These are phyloP conservation scores for Colletotrichum sp. DNA, from an alignment of 2,329 filamentous ascomycete genomes.

Conservation along the genomic window DNA sequence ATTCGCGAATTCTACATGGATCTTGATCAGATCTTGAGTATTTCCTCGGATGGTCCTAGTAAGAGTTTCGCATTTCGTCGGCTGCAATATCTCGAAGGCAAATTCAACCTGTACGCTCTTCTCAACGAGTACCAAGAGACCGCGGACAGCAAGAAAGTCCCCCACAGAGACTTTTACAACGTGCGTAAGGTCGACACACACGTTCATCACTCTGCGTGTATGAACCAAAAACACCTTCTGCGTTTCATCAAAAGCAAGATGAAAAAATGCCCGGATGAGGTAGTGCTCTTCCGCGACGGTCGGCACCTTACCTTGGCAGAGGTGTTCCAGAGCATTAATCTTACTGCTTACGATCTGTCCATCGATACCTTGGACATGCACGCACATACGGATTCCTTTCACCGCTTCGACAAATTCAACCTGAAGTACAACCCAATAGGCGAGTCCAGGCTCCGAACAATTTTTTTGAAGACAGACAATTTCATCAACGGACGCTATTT, in stretches of 20 bases:
- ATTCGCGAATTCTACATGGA: slow-evolving; percentile 97
- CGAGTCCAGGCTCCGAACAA: slow-evolving; percentile 93
- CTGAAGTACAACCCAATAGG: slow-evolving; percentile 98
- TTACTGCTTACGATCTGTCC: slow-evolving; percentile 96
- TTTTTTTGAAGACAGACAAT: slow-evolving; percentile 98
- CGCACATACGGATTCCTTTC: slow-evolving; percentile 96
- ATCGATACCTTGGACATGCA: slow-evolving; percentile 99
- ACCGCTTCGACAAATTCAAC: slow-evolving; percentile 99
- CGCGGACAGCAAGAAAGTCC: slow-evolving; percentile 96
- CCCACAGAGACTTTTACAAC: slow-evolving; percentile 98
- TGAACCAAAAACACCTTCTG: slow-evolving; percentile 98
- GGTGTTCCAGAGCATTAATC: slow-evolving; percentile 96
- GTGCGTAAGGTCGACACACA: slow-evolving; percentile 98
- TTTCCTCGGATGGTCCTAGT: slow-evolving; percentile 94
- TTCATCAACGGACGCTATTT: slow-evolving; percentile 95
- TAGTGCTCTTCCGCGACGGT: slow-evolving; percentile 90
- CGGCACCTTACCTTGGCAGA: slow-evolving; percentile 90
- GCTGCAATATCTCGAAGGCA: slow-evolving; percentile 93
- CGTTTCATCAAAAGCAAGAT: slow-evolving; percentile 99
- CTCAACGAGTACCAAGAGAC: slow-evolving; percentile 98
- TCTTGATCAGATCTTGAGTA: slow-evolving; percentile 81
- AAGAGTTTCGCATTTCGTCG: slow-evolving; percentile 97
- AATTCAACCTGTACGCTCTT: slow-evolving; percentile 92
- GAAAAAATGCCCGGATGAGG: slow-evolving; percentile 96
- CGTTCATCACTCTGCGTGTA: slow-evolving; percentile 98